phyloP scores from a whole-genome alignment of 352 stramenopile species.

The Aphanomyces cochlioides region DNA sequence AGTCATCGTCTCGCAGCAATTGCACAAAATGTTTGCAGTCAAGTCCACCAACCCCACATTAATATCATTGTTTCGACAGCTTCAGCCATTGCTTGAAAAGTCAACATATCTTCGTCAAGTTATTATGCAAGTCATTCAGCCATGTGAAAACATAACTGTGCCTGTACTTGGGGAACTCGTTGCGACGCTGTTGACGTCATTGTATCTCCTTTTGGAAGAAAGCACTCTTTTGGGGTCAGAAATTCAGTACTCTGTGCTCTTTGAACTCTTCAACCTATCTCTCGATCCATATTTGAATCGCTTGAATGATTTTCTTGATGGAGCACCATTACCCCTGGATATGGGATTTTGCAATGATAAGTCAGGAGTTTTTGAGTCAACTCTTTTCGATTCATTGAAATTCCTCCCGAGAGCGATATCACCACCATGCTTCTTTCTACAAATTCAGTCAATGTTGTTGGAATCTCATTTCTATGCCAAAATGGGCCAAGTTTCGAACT shows the following conservation, averaged over 20 bases:
- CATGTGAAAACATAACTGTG: background rate
- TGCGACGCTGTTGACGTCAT: background rate
- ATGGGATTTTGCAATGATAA: background rate
- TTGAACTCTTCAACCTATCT: background rate
- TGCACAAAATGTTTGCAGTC: background rate
- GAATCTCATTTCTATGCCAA: slow-evolving; percentile 21
- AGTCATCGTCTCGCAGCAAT: background rate
- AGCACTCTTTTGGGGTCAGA: slow-evolving; percentile 3
- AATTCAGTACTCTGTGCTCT: background rate
- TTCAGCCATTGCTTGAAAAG: background rate
- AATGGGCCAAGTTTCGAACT: background rate
- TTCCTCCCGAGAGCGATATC: background rate
- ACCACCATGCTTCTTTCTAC: slow-evolving; percentile 4
- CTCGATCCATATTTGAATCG: slow-evolving; percentile 11
- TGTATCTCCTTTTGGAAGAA: background rate
- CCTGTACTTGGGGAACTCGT: background rate
- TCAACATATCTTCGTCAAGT: slow-evolving; percentile 8
- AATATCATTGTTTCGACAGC: background rate
- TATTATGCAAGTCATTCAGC: background rate
- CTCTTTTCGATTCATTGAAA: background rate
- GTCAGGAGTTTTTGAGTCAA: background rate
- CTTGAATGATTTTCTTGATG: slow-evolving; percentile 21
- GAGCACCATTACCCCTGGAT: background rate
- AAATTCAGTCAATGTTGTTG: background rate
- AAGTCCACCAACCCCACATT: slow-evolving; percentile 1